These are phyloP conservation scores for Pseudopediastrum boryanum DNA, from an alignment of 139 green algal species.

Conservation along the genomic window DNA sequence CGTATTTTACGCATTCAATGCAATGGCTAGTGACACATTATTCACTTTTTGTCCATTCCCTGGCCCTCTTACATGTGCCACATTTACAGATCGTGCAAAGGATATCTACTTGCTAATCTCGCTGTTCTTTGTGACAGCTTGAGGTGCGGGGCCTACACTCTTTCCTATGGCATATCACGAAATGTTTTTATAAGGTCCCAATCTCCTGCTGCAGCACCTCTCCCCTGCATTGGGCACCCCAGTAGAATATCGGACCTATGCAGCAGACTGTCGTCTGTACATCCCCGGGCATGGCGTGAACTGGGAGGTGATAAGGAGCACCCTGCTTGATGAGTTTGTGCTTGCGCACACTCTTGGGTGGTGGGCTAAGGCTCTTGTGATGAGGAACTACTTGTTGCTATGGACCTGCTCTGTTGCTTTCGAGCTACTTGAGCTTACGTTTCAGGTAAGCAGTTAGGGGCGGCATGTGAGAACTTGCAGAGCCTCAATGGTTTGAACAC, in stretches of 20 bases:
- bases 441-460: conserved; percentile 42
- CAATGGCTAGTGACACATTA: too few species aligned
- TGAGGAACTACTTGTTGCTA: conserved; percentile 77
- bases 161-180: too few species aligned
- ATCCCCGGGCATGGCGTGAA: conserved; percentile 68
- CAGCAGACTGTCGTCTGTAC: conserved; percentile 75
- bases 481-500: too few species aligned
- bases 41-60: too few species aligned
- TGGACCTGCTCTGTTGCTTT: conserved; percentile 66
- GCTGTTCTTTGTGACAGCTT: too few species aligned
- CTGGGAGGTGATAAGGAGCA: conserved; percentile 67
- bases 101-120: too few species aligned
- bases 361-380: conserved; percentile 77
- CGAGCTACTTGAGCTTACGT: conserved; percentile 63
- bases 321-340: conserved; percentile 93
- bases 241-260: conserved; percentile 79
- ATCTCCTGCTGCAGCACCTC: conserved; percentile 74
- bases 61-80: too few species aligned
- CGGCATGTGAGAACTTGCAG: too few species aligned
- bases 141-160: too few species aligned
- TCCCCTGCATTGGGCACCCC: conserved; percentile 78
- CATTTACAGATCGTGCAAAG: too few species aligned
- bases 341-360: conserved; percentile 87
- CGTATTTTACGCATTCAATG: too few species aligned
- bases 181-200: too few species aligned